A percentile compares a stretch with the other conserved stretches of the same genome.
phyloP scores from a whole-genome alignment of 768 basidiomycete species.

The Boletus subcaerulescens region DNA sequence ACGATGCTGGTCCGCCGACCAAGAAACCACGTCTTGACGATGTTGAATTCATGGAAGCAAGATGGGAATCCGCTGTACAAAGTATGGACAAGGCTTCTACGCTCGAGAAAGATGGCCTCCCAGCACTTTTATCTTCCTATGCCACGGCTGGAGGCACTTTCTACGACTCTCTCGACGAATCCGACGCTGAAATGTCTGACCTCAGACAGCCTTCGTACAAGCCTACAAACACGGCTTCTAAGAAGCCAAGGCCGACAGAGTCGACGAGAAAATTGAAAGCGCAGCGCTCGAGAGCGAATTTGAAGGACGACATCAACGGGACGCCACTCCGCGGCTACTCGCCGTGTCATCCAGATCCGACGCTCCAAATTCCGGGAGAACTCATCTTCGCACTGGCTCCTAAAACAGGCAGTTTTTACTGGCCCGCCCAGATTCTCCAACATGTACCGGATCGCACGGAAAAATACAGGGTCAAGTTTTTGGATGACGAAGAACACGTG shows the following conservation, averaged over 20 bases:
- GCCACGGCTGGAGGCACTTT: conserved; percentile 20
- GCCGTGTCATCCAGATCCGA: conserved; percentile 45
- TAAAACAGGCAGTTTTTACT: conserved; percentile 42
- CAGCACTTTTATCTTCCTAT: conserved; percentile 36
- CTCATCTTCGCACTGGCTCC: conserved; percentile 49
- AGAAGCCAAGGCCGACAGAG: conserved; percentile 4
- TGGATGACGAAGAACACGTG: conserved; percentile 48
- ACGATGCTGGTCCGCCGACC: conserved; percentile 33
- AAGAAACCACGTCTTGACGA: conserved; percentile 45
- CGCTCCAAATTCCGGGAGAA: conserved; percentile 65
- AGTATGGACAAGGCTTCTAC: conserved; percentile 42
- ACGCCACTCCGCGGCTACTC: conserved; percentile 27
- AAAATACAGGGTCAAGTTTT: conserved; percentile 56
- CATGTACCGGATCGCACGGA: conserved; percentile 43
- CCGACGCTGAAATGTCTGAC: conserved; percentile 17
- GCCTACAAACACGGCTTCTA: background rate
- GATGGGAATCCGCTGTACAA: conserved; percentile 49
- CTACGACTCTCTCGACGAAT: conserved; percentile 27
- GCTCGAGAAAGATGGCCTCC: conserved; percentile 48
- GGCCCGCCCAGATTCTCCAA: conserved; percentile 62
- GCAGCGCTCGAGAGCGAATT: conserved; percentile 16
- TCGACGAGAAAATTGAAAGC: conserved; percentile 17
- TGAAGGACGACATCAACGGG: conserved; percentile 11
- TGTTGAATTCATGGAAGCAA: conserved; percentile 25
- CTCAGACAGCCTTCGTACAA: conserved; percentile 4